Evolutionary conservation across 2,329 filamentous ascomycete genomes (phyloP).

Genomic region (Dactylellina drechsleri): DNA sequence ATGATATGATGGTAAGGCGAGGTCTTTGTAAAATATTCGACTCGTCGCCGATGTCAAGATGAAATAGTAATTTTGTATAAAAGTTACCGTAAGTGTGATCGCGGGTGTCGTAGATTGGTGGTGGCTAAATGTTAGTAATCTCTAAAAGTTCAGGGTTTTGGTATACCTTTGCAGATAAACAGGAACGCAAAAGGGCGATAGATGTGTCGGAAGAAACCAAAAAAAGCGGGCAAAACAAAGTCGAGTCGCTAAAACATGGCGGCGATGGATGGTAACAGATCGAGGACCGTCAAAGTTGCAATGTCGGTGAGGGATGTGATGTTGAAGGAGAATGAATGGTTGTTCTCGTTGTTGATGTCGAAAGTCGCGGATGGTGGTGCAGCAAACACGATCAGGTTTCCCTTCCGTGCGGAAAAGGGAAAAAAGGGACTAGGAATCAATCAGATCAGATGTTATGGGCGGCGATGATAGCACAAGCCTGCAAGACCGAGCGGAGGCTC

Average conservation of each 20-base stretch:
- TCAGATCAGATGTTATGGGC: constrained; percentile 10
- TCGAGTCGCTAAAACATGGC: constrained; percentile 26
- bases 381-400: constrained; percentile 5
- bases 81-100: not conserved
- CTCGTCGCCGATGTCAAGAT: constrained; percentile 21
- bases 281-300: not conserved
- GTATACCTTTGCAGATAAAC: constrained; percentile 38
- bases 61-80: not conserved
- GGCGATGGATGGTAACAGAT: not conserved
- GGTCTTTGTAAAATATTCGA: constrained; percentile 54
- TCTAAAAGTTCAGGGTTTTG: constrained; percentile 30
- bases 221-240: constrained; percentile 6
- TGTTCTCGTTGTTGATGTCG: not conserved
- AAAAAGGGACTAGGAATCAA: not conserved
- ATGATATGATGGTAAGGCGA: constrained; percentile 12
- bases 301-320: not conserved
- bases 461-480: not conserved
- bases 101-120: constrained; percentile 10
- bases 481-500: constrained; percentile 7
- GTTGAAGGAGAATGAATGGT: not conserved
- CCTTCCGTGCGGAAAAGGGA: not conserved
- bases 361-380: constrained; percentile 11
- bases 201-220: not conserved
- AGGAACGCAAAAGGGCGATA: constrained; percentile 14
- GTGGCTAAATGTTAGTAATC: constrained; percentile 46